Conservation (phyloP, 495 filamentous ascomycete genomes). For the Cetradonia linearis region DNA sequence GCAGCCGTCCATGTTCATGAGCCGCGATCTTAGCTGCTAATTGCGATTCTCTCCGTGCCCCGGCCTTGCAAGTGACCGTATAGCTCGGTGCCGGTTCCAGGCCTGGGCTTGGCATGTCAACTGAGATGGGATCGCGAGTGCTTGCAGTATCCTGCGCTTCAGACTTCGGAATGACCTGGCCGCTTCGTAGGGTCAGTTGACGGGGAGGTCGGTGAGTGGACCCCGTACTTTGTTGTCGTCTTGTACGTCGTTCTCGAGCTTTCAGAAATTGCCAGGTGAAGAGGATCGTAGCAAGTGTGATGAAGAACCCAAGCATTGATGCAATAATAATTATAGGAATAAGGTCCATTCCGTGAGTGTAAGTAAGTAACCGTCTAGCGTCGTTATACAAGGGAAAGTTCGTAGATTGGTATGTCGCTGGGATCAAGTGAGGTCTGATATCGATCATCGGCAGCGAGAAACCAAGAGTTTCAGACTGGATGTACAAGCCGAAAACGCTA, state of each 20-base stretch:
- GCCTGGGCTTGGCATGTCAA: conserved; percentile 19
- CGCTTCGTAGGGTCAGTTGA: conserved; percentile 23
- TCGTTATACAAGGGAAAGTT: not conserved
- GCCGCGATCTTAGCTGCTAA: not conserved
- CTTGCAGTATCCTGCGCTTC: conserved; percentile 20
- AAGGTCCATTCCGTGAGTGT: conserved; percentile 20
- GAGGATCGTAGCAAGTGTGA: conserved; percentile 18
- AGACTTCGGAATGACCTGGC: conserved; percentile 21
- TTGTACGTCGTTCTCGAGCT: conserved; percentile 10
- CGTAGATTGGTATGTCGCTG: not conserved
- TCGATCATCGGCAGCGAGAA: not conserved
- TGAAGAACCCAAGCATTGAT: conserved; percentile 23
- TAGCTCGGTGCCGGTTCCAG: not conserved
- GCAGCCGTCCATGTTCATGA: conserved; percentile 4
- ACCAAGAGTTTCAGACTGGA: not conserved
- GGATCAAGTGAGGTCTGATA: not conserved
- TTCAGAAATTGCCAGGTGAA: conserved; percentile 22
- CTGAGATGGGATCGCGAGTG: conserved; percentile 17
- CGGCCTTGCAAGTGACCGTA: conserved; percentile 12
- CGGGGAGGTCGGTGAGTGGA: conserved; percentile 14
- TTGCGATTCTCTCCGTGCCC: not conserved
- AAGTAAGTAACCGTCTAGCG: not conserved
- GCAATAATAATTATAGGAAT: conserved; percentile 25
- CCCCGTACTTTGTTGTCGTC: conserved; percentile 7
- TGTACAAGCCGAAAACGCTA: not conserved